Evolutionary conservation across 2,329 filamentous ascomycete species (phyloP), one percentile per base, ranked within the genome.

Genomic region (Fusarium continuum): DNA sequence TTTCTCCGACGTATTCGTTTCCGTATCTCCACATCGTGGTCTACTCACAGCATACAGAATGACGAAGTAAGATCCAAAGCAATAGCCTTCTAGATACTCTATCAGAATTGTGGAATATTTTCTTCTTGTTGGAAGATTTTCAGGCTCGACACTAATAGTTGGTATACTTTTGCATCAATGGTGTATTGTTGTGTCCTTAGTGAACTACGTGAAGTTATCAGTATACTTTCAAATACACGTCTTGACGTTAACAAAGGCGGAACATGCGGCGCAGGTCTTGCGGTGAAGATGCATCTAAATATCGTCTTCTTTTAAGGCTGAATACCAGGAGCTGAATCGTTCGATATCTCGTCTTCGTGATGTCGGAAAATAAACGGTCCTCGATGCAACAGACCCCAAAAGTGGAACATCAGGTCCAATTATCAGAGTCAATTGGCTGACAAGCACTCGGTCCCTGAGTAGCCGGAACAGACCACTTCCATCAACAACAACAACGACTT

Each of bases 1-100:
- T 44, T 53, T 39, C 34, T 46, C 51, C 44, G 54, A 40, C 62
- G 62, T 65, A 65, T 65, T 65, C 63, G 63, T 66, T 66, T 65
- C 63, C 63, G 62, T 65, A 65, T 65, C 41, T 32, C 22, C 49
- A 31, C n/a, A 29, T 35, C 36, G 17, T 16, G 29, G 6, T 39
- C n/a, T n/a, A n/a, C n/a, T n/a, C n/a, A n/a, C n/a, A n/a, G n/a
- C n/a, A n/a, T n/a, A n/a, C n/a, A 29, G 5, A 29, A 29, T 9
- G 28, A 29, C 13, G 28, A 29, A 14, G 28, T 14, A 14, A 29
- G 28, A 29, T 7, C 13, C 3, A 14, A 14, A 29, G 14, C 11
- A 29, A 29, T 11, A 11, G 6, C 8, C 6, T 13, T 29, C 14
- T 9, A 29, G 6, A 14, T 14, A 5, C 14, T 14, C 8, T 6